A percentile compares a stretch with the other conserved stretches of the same genome.
phyloP scores from a whole-genome alignment of 768 basidiomycete species.

The Mycena metata region DNA sequence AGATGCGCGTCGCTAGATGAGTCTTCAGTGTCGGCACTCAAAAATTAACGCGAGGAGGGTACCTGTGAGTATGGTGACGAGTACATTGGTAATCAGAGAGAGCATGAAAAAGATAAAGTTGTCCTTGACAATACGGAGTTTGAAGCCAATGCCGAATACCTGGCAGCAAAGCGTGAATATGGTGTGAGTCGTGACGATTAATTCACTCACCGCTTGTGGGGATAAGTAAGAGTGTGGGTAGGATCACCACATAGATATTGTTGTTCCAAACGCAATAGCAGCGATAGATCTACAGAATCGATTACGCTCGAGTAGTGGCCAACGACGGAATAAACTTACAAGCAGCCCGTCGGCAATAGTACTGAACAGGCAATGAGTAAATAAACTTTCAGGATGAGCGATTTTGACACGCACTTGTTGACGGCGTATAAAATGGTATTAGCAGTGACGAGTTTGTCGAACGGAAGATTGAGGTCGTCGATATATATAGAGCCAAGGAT shows the following conservation, averaged over 20 bases:
- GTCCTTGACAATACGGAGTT: constrained; percentile 35
- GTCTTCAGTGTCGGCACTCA: not conserved
- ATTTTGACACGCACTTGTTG: constrained; percentile 47
- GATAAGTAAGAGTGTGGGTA: constrained; percentile 44
- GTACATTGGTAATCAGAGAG: constrained; percentile 46
- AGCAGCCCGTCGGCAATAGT: constrained; percentile 48
- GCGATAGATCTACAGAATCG: constrained; percentile 46
- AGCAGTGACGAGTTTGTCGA: constrained; percentile 41
- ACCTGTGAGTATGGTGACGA: constrained; percentile 50
- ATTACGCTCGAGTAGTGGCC: not conserved
- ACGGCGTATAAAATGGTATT: constrained; percentile 49
- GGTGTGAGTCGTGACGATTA: not conserved
- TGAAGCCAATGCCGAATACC: constrained; percentile 44
- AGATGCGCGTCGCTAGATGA: constrained; percentile 46
- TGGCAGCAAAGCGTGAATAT: not conserved
- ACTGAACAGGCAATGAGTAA: constrained; percentile 34
- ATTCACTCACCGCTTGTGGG: constrained; percentile 42
- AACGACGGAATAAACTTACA: constrained; percentile 38
- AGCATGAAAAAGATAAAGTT: constrained; percentile 44
- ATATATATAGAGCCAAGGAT: constrained; percentile 44
- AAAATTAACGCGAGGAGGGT: not conserved
- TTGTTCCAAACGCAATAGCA: constrained; percentile 49
- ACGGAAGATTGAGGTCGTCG: constrained; percentile 42
- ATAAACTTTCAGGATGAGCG: not conserved
- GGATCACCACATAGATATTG: constrained; percentile 45